Percentiles rank a stretch among this genome's conserved stretches.
These are phyloP conservation scores for Eimeria acervulina DNA, from an alignment of 169 alveolate species.

Conservation along the genomic window DNA sequence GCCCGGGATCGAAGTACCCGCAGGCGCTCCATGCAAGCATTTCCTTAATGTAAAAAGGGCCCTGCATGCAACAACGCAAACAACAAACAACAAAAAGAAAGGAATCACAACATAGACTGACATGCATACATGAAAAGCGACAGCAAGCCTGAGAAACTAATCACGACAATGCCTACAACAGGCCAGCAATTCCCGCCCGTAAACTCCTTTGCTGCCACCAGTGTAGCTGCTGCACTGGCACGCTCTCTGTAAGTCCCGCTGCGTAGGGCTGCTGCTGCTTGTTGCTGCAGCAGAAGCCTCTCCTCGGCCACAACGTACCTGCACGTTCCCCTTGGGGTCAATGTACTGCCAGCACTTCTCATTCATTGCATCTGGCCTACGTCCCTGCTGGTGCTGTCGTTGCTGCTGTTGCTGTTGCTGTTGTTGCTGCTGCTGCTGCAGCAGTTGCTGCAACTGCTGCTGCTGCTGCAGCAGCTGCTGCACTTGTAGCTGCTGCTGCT, in stretches of 20 bases:
- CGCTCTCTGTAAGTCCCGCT: not conserved
- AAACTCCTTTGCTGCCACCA: not conserved
- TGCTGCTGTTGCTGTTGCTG: conserved; percentile 70
- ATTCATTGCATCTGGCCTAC: conserved; percentile 85
- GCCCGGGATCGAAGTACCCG: conserved; percentile 88
- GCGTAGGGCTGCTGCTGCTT: not conserved
- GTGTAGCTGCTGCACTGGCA: not conserved
- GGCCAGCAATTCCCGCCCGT: not conserved
- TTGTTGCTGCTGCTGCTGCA: conserved; percentile 63
- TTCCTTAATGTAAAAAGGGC: conserved; percentile 86
- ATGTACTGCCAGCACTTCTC: conserved; percentile 89
- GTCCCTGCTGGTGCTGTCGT: conserved; percentile 55
- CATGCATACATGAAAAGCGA: no score
- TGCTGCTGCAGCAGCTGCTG: conserved; percentile 32
- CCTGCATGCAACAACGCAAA: conserved; percentile 68
- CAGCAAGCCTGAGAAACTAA: no score
- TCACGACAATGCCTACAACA: no score
- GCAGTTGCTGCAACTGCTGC: conserved; percentile 15
- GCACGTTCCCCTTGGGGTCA: conserved; percentile 88
- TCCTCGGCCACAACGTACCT: conserved; percentile 73
- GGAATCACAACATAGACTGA: no score
- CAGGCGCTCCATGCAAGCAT: conserved; percentile 86
- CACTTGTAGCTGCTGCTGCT: conserved; percentile 18
- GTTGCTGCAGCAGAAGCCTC: not conserved
- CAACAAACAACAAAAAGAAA: not conserved